Conservation (phyloP, 331 rosid species). For the Arachis monticola region DNA sequence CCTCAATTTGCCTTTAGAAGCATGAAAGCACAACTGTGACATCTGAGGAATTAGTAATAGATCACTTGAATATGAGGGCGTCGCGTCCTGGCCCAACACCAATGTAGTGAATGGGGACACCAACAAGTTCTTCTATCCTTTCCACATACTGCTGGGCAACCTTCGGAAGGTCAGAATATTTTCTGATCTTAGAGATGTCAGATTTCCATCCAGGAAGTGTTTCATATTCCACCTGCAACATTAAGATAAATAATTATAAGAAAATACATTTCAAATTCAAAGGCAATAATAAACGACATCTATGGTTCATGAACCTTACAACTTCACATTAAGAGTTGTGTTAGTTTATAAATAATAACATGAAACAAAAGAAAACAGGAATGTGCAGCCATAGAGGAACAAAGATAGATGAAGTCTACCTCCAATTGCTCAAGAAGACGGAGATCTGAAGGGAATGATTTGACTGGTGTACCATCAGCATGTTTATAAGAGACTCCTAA, state of each 20-base stretch:
- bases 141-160: background rate
- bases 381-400: too few species aligned
- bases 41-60: background rate
- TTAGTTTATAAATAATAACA: background rate
- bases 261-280: background rate
- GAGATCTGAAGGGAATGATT: conserved; percentile 80
- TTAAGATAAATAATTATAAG: conserved; percentile 32
- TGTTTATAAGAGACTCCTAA: too few species aligned
- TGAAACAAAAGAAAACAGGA: conserved; percentile 5
- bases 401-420: conserved; percentile 46
- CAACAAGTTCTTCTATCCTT: conserved; percentile 81
- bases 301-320: conserved; percentile 16
- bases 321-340: conserved; percentile 14
- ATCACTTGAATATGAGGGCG: too few species aligned
- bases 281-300: background rate
- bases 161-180: too few species aligned
- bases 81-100: conserved; percentile 60
- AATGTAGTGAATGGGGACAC: conserved; percentile 84
- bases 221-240: conserved; percentile 85
- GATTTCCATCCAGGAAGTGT: conserved; percentile 61
- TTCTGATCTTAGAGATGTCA: conserved; percentile 60
- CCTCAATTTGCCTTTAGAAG: conserved; percentile 38
- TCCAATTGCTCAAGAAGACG: conserved; percentile 80
- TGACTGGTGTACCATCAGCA: too few species aligned
- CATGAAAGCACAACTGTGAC: conserved; percentile 26